phyloP scores from a whole-genome alignment of 257 asterid species.

The Fraxinus quadrangulata region DNA sequence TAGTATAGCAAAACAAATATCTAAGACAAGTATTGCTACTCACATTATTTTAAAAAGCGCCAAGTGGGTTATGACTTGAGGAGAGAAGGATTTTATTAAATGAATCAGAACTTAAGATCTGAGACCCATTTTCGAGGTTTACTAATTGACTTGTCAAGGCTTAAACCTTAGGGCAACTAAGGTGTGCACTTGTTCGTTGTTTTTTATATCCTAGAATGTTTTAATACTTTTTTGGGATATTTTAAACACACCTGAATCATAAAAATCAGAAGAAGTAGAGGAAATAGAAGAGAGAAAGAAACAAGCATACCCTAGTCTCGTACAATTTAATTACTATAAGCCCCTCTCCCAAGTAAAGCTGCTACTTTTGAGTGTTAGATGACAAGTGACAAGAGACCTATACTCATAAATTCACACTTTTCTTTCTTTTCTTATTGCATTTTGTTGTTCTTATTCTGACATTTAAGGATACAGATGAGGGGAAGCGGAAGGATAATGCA shows the following conservation, averaged over 20 bases:
- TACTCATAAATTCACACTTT: background rate
- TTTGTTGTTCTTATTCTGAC: background rate
- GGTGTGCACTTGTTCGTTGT: background rate
- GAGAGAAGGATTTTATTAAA: background rate
- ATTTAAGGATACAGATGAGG: background rate
- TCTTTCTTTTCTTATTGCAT: background rate
- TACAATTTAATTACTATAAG: background rate
- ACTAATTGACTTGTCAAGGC: background rate
- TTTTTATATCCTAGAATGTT: background rate
- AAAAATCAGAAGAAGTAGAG: background rate
- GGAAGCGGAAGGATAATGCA: background rate
- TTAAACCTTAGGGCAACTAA: background rate
- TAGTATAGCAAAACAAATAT: background rate
- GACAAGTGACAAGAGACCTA: background rate
- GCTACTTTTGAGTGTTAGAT: background rate
- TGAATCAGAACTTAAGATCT: background rate
- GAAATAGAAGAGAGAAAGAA: background rate
- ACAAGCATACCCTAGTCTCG: background rate
- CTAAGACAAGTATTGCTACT: background rate
- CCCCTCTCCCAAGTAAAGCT: background rate
- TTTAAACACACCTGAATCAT: background rate
- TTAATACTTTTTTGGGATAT: background rate
- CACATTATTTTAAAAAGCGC: background rate
- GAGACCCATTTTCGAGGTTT: background rate
- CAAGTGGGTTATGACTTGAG: background rate